These are phyloP conservation scores for Delonix regia DNA, from an alignment of 306 rosid species.

Conservation along the genomic window DNA sequence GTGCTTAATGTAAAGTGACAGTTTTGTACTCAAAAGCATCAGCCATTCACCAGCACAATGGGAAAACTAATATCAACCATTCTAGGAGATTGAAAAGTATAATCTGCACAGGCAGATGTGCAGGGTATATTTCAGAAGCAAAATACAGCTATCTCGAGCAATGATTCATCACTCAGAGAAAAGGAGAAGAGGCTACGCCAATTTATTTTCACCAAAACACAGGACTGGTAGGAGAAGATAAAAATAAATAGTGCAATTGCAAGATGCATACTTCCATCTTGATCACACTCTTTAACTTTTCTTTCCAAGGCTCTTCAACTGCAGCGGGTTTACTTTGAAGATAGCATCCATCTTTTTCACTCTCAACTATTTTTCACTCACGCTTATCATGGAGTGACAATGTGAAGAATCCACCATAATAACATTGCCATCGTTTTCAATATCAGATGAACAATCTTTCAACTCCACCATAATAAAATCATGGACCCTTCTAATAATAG, in stretches of 20 bases:
- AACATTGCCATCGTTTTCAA: too few species aligned
- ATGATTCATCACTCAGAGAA: not conserved
- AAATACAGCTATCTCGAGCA: not conserved
- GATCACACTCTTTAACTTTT: too few species aligned
- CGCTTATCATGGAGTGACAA: too few species aligned
- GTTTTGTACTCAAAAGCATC: not conserved
- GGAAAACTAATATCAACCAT: not conserved
- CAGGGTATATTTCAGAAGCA: not conserved
- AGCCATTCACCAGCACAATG: not conserved
- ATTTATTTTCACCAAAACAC: not conserved
- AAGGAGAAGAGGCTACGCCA: not conserved
- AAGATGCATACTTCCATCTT: too few species aligned
- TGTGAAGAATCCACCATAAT: too few species aligned
- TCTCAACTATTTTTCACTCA: too few species aligned
- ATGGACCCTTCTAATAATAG: too few species aligned
- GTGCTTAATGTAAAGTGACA: not conserved
- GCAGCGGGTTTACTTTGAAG: too few species aligned
- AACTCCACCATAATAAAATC: too few species aligned
- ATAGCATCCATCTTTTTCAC: too few species aligned
- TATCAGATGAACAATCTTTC: too few species aligned
- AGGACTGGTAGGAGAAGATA: not conserved
- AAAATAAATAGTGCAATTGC: not conserved
- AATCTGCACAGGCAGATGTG: not conserved
- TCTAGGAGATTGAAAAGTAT: not conserved
- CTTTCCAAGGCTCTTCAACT: too few species aligned